These are phyloP conservation scores for Trichoderma polysporum DNA, from an alignment of 2,329 filamentous ascomycete genomes.

Conservation along the genomic window DNA sequence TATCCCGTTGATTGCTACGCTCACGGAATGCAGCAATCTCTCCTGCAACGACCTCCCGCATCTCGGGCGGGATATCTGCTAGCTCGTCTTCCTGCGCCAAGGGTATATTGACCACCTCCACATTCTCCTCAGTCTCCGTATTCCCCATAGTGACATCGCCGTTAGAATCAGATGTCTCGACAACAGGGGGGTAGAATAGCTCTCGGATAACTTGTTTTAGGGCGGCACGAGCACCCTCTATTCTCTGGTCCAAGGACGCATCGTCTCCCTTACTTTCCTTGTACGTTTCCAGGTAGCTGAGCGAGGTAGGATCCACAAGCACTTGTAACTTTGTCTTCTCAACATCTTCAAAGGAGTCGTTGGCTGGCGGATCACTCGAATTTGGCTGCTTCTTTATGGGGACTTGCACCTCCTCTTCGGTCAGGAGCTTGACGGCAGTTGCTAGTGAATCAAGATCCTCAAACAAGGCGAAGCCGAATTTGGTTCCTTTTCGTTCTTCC, in stretches of 20 bases:
- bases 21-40: slow-evolving; percentile 96
- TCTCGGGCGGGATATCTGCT: slow-evolving; percentile 91
- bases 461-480: slow-evolving; percentile 94
- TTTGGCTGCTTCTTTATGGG: slow-evolving; percentile 73
- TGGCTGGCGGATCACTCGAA: slow-evolving; percentile 41
- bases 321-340: slow-evolving; percentile 72
- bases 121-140: slow-evolving; percentile 59
- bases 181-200: slow-evolving; percentile 65
- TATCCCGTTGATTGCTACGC: slow-evolving; percentile 80
- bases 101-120: slow-evolving; percentile 88
- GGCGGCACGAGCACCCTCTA: slow-evolving; percentile 67
- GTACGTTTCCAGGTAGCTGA: slow-evolving; percentile 83
- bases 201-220: slow-evolving; percentile 68
- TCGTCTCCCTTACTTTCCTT: slow-evolving; percentile 65
- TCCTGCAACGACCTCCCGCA: slow-evolving; percentile 89
- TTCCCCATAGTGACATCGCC: slow-evolving; percentile 72
- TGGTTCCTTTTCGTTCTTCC: slow-evolving; percentile 73
- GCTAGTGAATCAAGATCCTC: slow-evolving; percentile 87
- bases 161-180: slow-evolving; percentile 53
- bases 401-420: slow-evolving; percentile 77
- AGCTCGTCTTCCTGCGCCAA: slow-evolving; percentile 88
- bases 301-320: slow-evolving; percentile 77
- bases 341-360: slow-evolving; percentile 51
- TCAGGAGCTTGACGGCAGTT: slow-evolving; percentile 80
- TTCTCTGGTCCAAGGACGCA: slow-evolving; percentile 61